Evolutionary conservation across 768 basidiomycete species (phyloP), one percentile per base, ranked within the genome.

Genomic region (Neoboletus brunneissimus): DNA sequence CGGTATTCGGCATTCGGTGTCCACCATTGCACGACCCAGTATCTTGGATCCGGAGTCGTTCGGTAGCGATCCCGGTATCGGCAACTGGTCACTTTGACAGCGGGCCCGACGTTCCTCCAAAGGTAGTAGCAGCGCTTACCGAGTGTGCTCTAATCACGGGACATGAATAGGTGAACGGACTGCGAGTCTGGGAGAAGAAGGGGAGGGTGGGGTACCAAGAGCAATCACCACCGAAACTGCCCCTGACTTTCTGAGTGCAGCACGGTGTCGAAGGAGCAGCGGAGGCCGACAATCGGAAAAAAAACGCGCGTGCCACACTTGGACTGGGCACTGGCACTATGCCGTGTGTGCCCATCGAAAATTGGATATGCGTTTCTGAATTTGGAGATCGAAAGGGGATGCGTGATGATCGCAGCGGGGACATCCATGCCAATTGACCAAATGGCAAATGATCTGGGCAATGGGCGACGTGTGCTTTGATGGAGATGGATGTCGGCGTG

Each of bases 341-440:
- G 12, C 29, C 23, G 2, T 20, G 31, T 31, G 43, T 27, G 42
- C 32, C 6, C 16, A n/a, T 45, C 3, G 37, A 40, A 9, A 25
- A 37, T 58, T 35, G 49, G 22, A 35, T 37, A 43, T 48, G 23
- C 6, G 2, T n/a, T 48, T 35, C 34, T 35, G 47, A 34, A 18
- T 44, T 62, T 49, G 34, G 50, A 53, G 45, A 46, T 63, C 22
- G 11, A 27, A 11, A 7, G 32, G 12, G n/a, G 6, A 11, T 43
- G 61, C 61, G 51, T 54, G 49, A 45, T 54, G 46, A 55, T 64
- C 62, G 52, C 32, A 40, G 20, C 43, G 27, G 44, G 23, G 32
- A 45, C 31, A 37, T 18, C 27, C 16, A 2, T 15, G 35, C 29
- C 15, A 16, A n/a, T 27, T 20, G n/a, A 23, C 18, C 29, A 13